A percentile compares a stretch with the other conserved stretches of the same genome.
Evolutionary conservation across 2,329 filamentous ascomycete genomes (phyloP).

Genomic region (Dactylellina cionopaga): DNA sequence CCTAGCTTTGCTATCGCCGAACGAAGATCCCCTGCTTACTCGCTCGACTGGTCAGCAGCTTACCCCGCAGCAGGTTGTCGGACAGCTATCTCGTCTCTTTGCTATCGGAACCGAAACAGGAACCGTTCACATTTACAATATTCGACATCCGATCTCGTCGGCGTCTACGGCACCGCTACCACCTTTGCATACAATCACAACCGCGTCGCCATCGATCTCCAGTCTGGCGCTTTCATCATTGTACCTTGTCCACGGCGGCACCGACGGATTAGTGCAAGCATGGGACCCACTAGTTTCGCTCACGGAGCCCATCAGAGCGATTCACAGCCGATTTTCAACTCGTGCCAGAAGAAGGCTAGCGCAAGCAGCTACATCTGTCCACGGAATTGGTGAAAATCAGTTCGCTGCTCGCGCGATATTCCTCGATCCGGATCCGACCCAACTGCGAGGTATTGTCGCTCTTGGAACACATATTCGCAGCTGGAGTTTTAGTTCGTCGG

Average conservation of each 20-base stretch:
- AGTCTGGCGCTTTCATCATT: conserved; percentile 83
- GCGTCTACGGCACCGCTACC: conserved; percentile 60
- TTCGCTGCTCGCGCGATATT: conserved; percentile 84
- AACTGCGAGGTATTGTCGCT: conserved; percentile 84
- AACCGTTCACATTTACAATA: conserved; percentile 83
- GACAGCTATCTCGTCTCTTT: conserved; percentile 81
- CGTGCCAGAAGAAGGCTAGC: conserved; percentile 79
- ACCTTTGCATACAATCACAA: conserved; percentile 84
- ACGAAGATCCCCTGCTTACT: conserved; percentile 79
- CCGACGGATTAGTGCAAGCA: conserved; percentile 91
- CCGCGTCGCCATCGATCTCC: conserved; percentile 87
- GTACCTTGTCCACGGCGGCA: conserved; percentile 91
- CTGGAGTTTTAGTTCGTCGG: conserved; percentile 89
- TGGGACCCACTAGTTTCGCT: conserved; percentile 95
- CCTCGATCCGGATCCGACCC: conserved; percentile 86
- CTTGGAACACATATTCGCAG: conserved; percentile 88
- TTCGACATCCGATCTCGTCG: conserved; percentile 74
- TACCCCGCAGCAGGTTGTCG: conserved; percentile 75
- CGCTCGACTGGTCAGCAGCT: conserved; percentile 1
- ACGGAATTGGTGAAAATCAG: conserved; percentile 77
- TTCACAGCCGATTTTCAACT: conserved; percentile 85
- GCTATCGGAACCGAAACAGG: conserved; percentile 83
- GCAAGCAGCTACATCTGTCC: conserved; percentile 67
- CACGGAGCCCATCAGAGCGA: conserved; percentile 78
- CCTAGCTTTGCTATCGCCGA: conserved; percentile 74